Base-by-base conservation (phyloP, 768 basidiomycete genomes). In the Tephrocybe sp. region DNA sequence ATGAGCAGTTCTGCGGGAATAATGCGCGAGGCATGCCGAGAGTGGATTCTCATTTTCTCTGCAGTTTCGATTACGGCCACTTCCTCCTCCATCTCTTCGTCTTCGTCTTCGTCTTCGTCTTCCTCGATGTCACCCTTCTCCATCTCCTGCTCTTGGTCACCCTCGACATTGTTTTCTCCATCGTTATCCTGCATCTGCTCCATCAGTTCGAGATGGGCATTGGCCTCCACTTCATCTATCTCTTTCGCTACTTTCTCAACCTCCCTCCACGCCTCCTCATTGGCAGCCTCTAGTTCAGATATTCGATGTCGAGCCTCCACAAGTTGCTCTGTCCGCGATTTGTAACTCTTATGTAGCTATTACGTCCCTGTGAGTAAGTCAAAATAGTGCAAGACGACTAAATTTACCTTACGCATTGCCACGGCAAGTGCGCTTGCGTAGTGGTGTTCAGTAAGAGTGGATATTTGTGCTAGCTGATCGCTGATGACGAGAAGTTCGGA, bases 261-360 rank as follows among this genome's bases (percentile, higher is more conserved):
- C 52, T 85, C 83, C 41, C 75, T 76, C 90, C 90, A 92, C 0
- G 89, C 90, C 47, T 92, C 90, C 42, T 85, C 82, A 19, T 91
- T 72, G 56, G 89, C 86, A 12, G 77, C 85, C 58, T 86, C 75
- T 17, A 92, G 76, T 46, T 78, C 73, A 20, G 67, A 68, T 19
- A 87, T 76, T 33, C 73, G 71, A 10, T 72, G 62, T 47, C 73
- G 73, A 4, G 78, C 72, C 7, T 70, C 66, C 26, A 69, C 64
- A 22, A 89, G 72, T 22, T 91, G 87, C 1, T 72, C 62, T 0
- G 77, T 82, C 32, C 88, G 79, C 35, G 80, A 79, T 5, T 82
- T 80, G 53, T 87, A 89, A 45, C 85, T 85, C 40, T 76, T 77
- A 62, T 92, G 91, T 23, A 92, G 72, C 76, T 79, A 54, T 35